These are phyloP conservation scores for Betula pendula DNA, from an alignment of 306 rosid genomes.

Conservation along the genomic window DNA sequence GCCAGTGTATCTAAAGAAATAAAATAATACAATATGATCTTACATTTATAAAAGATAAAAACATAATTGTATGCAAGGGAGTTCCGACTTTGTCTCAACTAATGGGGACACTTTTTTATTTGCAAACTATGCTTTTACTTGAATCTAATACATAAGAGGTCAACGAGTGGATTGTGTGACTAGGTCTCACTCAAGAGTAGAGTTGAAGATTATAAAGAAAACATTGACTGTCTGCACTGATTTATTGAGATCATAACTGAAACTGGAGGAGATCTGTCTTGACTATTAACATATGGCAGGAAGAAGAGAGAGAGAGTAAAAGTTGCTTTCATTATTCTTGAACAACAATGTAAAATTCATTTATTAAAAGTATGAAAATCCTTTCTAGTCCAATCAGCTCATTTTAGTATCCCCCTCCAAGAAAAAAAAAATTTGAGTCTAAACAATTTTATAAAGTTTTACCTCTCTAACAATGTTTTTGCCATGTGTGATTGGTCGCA, in stretches of 20 bases:
- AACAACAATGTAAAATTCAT: too few species aligned
- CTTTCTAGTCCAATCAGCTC: too few species aligned
- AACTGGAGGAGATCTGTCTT: background rate
- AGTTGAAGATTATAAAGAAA: background rate
- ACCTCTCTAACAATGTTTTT: constrained; percentile 98
- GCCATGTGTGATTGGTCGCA: constrained; percentile 91
- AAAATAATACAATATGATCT: background rate
- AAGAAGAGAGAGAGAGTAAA: background rate
- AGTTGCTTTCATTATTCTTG: too few species aligned
- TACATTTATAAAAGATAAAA: background rate
- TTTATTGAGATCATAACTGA: background rate
- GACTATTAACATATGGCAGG: background rate
- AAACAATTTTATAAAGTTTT: constrained; percentile 17
- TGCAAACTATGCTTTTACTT: background rate
- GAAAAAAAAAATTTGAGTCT: too few species aligned
- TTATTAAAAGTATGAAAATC: too few species aligned
- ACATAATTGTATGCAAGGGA: background rate
- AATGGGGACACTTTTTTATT: too few species aligned
- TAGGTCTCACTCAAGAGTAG: background rate
- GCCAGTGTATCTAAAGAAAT: background rate
- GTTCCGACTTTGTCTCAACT: too few species aligned
- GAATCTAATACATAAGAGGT: background rate
- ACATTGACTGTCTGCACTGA: background rate
- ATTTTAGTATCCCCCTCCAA: too few species aligned
- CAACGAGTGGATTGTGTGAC: background rate